Evolutionary conservation across 805 yeast genomes (phyloP).

Genomic region (Hanseniaspora pseudoguilliermondii): DNA sequence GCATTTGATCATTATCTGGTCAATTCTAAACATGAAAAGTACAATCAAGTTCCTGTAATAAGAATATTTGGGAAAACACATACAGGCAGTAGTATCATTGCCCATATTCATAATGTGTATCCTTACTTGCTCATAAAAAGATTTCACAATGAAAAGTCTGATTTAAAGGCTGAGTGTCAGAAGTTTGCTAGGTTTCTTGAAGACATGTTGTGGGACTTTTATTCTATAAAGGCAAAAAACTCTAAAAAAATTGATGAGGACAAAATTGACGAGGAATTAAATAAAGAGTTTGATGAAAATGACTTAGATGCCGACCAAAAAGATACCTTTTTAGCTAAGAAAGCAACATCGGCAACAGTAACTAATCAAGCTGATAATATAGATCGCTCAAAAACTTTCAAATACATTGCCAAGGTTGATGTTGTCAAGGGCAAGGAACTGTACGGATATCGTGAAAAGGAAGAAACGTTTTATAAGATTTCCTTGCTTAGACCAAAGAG

Average conservation of each 20-base stretch:
- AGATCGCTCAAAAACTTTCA: conserved; percentile 18
- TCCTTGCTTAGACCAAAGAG: conserved; percentile 52
- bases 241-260: conserved; percentile 9
- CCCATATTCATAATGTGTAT: conserved; percentile 72
- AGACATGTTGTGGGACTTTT: conserved; percentile 30
- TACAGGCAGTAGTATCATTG: conserved; percentile 44
- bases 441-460: conserved; percentile 68
- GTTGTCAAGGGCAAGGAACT: conserved; percentile 66
- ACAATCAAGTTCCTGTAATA: conserved; percentile 54
- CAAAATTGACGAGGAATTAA: neutral
- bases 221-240: conserved; percentile 20
- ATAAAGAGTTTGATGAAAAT: neutral
- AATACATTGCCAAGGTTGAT: conserved; percentile 46
- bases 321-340: neutral
- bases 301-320: neutral
- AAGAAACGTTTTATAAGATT: conserved; percentile 54
- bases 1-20: conserved; percentile 4
- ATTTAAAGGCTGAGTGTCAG: conserved; percentile 28
- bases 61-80: conserved; percentile 63
- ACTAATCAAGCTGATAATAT: neutral
- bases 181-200: conserved; percentile 37
- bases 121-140: conserved; percentile 71
- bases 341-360: conserved; percentile 1
- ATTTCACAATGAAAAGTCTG: conserved; percentile 15
- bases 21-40: conserved; percentile 15